Percentiles rank a stretch among this genome's conserved stretches.
phyloP scores from a whole-genome alignment of 2,329 filamentous ascomycete species.

The Trichoderma arundinaceum region DNA sequence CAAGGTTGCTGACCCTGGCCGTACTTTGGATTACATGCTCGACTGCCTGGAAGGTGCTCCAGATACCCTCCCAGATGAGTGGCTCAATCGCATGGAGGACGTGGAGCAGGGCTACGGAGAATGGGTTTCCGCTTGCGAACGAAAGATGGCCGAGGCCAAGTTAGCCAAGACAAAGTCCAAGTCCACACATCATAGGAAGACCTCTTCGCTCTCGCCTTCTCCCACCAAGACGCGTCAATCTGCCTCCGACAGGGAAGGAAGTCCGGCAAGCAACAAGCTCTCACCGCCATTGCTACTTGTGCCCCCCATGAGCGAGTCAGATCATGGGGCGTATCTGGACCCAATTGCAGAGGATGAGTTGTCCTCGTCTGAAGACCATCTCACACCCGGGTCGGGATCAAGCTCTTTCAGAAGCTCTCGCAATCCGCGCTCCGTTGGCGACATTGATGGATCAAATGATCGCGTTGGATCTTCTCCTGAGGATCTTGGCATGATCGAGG shows the following conservation, averaged over 20 bases:
- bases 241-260: not conserved
- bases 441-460: slow-evolving; percentile 9
- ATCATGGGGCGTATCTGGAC: slow-evolving; percentile 24
- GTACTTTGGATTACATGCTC: slow-evolving; percentile 80
- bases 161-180: slow-evolving; percentile 43
- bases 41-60: slow-evolving; percentile 82
- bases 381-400: slow-evolving; percentile 9
- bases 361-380: slow-evolving; percentile 8
- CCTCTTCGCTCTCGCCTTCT: slow-evolving; percentile 36
- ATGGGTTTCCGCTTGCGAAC: slow-evolving; percentile 82
- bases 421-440: not conserved
- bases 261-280: slow-evolving; percentile 16
- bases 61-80: slow-evolving; percentile 83
- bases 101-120: slow-evolving; percentile 78
- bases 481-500: slow-evolving; percentile 31
- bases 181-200: not conserved
- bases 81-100: slow-evolving; percentile 85
- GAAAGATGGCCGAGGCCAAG: slow-evolving; percentile 72
- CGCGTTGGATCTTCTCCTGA: slow-evolving; percentile 22
- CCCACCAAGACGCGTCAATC: slow-evolving; percentile 9
- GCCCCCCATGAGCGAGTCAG: slow-evolving; percentile 14
- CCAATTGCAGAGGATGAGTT: slow-evolving; percentile 23
- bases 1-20: slow-evolving; percentile 73
- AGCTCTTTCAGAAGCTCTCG: not conserved
- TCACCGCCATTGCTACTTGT: slow-evolving; percentile 7